Percentiles rank a stretch among this genome's conserved stretches.
phyloP scores from a whole-genome alignment of 1,139 yeast species.

The Entelexis paramagnoliae region DNA sequence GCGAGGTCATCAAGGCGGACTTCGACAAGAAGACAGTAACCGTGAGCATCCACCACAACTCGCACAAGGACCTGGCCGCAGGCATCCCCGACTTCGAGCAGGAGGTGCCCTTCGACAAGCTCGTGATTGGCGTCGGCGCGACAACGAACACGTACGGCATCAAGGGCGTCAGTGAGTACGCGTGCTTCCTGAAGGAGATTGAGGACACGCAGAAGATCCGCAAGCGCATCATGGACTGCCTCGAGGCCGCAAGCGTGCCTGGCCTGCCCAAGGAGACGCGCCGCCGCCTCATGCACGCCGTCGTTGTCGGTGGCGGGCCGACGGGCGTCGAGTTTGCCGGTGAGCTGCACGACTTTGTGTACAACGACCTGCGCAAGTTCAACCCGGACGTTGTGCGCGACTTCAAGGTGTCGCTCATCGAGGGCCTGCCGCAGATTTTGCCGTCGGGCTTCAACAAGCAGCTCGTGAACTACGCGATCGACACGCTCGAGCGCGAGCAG shows the following conservation, averaged over 20 bases:
- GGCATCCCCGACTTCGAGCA: slow-evolving; percentile 19
- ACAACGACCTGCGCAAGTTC: slow-evolving; percentile 82
- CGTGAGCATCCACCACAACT: slow-evolving; percentile 37
- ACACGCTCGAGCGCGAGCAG: slow-evolving; percentile 67
- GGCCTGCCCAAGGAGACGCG: slow-evolving; percentile 68
- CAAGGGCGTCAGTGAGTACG: slow-evolving; percentile 85
- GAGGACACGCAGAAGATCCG: slow-evolving; percentile 73
- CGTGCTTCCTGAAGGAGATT: slow-evolving; percentile 76
- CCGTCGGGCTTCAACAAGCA: slow-evolving; percentile 70
- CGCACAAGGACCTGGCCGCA: slow-evolving; percentile 31
- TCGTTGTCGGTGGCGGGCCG: slow-evolving; percentile 94
- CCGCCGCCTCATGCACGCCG: slow-evolving; percentile 67
- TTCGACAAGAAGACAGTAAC: slow-evolving; percentile 52
- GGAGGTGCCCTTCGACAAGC: slow-evolving; percentile 52
- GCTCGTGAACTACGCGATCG: slow-evolving; percentile 73
- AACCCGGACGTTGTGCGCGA: slow-evolving; percentile 78
- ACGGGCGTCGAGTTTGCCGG: slow-evolving; percentile 97
- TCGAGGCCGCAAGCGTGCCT: slow-evolving; percentile 72
- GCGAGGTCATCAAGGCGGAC: slow-evolving; percentile 79
- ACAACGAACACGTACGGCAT: slow-evolving; percentile 86
- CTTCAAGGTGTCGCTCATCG: slow-evolving; percentile 72
- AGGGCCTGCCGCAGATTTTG: slow-evolving; percentile 84
- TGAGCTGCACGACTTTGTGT: slow-evolving; percentile 86
- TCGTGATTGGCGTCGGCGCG: slow-evolving; percentile 87
- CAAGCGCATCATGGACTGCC: slow-evolving; percentile 63